Evolutionary conservation across 352 stramenopile genomes (phyloP), one percentile per base, ranked within the genome.

Genomic region (Salisapilia sapeloensis): DNA sequence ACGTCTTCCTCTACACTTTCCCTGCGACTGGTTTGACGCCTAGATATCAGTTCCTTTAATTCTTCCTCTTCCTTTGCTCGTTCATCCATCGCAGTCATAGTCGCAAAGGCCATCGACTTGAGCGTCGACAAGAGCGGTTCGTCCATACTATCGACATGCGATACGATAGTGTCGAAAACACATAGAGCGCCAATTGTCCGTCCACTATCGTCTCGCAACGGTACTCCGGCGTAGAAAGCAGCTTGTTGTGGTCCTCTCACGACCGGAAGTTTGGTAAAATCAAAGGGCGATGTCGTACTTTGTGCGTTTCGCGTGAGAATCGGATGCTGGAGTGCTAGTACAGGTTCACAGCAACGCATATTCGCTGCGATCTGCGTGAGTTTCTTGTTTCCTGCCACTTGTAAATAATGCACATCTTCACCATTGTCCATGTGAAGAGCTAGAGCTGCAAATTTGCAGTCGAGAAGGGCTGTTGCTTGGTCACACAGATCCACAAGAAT

Each of bases 191-290:
- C 72, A 16, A 84, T 46, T 5, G 60, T 41, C 6, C 56, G 56
- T 2, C 46, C 37, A 19, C 56, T 61, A 26, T 36, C 24, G 48
- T 79, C 56, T 2, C 60, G 38, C 4, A 85, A 50, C 22, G 64
- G 66, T 10, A 82, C 56, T 1, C 69, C 65, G 2, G 61, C 63
- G 41, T 87, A 87, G 40, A 83, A 85, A 13, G 53, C 60, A 9
- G 60, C 61, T 21, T 70, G 57, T 34, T 87, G 72, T 1, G 72
- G 66, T 0, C 69, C 72, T 24, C 64, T 44, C 2, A 87, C 72
- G 24, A 87, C 63, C 19, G 72, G 63, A 0, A 84, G 44, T n/a
- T 56, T 44, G 8, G 48, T 35, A 13, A 81, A 76, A 14, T 74
- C 67, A 29, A 59, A 72, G 19, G 35, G 49, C 8, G 48, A 53